Evolutionary conservation across 1,284 basidiomycete species (phyloP), one percentile per base, ranked within the genome.

Genomic region (Trametes versicolor): DNA sequence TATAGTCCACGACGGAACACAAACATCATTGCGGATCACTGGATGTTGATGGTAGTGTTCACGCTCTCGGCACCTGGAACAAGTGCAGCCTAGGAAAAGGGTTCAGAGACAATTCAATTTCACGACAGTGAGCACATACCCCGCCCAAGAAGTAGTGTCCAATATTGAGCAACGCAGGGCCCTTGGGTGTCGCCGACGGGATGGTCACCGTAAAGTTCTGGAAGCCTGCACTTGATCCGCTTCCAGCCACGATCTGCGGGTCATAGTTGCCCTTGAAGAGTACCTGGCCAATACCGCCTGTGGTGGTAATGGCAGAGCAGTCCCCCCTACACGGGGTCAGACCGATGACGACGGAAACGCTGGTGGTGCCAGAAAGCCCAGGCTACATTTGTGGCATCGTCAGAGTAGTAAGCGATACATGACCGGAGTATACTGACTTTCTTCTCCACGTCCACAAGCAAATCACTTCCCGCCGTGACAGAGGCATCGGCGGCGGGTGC

Each of bases 211-310:
- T 68, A 56, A 58, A 68, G 63, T 65, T 68, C 60, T 68, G 66
- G 60, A 65, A 49, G 12, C 37, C 32, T 4, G 49, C 49, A 6
- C 37, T 27, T 0, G 58, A 59, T 19, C 48, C 48, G 29, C 50
- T 55, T n/a, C 59, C 59, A 6, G 41, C 25, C 5, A 23, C 15
- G 43, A 37, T 6, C 61, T 78, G 54, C 0, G 83, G 84, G 23
- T 76, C 66, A 71, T 77, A 87, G 0, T 70, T 58, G 5, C 85
- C 85, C 25, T 75, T 74, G 71, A 84, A 86, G 23, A 86, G 73
- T 50, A 82, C 63, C 3, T 51, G 67, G 0, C 83, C 84, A 13
- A 87, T 63, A 2, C 69, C 67, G 7, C 63, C 66, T 62, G 79
- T 80, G 0, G 74, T 58, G 15, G 60, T 43, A 34, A 56, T 43